Conservation (phyloP, 1,284 basidiomycete genomes). For the Ustilago shanxiensis region DNA sequence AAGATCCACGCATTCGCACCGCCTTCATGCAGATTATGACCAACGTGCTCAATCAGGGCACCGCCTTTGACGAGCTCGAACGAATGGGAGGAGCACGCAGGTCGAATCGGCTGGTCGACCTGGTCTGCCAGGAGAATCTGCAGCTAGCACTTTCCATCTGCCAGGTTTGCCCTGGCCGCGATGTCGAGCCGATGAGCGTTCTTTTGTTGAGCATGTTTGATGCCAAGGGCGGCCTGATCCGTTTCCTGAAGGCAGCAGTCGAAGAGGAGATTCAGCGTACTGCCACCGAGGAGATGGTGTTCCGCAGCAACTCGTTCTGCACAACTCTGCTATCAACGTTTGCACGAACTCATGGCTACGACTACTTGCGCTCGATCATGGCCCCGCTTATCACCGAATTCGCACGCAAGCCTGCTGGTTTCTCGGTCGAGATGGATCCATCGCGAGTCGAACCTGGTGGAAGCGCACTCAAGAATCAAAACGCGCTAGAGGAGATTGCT, state of each 20-base stretch:
- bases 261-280: slow-evolving; percentile 64
- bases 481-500: slow-evolving; percentile 61
- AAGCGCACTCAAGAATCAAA: slow-evolving; percentile 58
- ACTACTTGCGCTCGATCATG: slow-evolving; percentile 65
- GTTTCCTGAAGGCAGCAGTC: slow-evolving; percentile 60
- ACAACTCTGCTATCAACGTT: slow-evolving; percentile 63
- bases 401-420: slow-evolving; percentile 58
- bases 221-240: slow-evolving; percentile 60
- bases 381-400: slow-evolving; percentile 64
- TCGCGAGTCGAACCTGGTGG: slow-evolving; percentile 55
- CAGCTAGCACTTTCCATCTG: slow-evolving; percentile 64
- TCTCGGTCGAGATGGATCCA: slow-evolving; percentile 66
- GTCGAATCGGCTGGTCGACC: slow-evolving; percentile 57
- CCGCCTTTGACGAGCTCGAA: slow-evolving; percentile 70
- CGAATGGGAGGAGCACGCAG: slow-evolving; percentile 52
- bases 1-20: slow-evolving; percentile 79
- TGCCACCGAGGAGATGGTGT: slow-evolving; percentile 64
- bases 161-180: slow-evolving; percentile 56
- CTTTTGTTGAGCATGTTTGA: slow-evolving; percentile 65
- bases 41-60: slow-evolving; percentile 80
- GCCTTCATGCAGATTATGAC: slow-evolving; percentile 91
- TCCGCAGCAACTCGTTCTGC: slow-evolving; percentile 66
- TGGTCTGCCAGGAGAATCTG: slow-evolving; percentile 57
- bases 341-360: slow-evolving; percentile 65
- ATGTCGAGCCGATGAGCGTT: slow-evolving; percentile 57